Percentiles rank a stretch among this genome's conserved stretches.
phyloP scores from a whole-genome alignment of 1,139 yeast genomes.

The Magnusiomyces sp. region DNA sequence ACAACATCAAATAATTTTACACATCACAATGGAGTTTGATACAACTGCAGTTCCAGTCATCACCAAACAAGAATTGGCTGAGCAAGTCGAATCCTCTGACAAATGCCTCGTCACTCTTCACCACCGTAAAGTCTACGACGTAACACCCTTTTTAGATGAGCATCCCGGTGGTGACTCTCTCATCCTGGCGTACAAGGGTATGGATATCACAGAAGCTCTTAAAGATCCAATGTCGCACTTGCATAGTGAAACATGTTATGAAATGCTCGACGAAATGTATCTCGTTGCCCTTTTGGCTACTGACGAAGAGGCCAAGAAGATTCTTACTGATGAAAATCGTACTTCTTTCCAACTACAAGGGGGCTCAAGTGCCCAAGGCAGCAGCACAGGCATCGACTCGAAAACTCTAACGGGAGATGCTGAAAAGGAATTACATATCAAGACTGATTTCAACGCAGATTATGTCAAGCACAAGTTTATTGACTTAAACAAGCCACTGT shows the following conservation, averaged over 20 bases:
- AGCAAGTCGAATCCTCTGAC: slow-evolving; percentile 39
- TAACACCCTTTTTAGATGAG: slow-evolving; percentile 77
- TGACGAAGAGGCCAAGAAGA: slow-evolving; percentile 48
- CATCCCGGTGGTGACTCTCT: slow-evolving; percentile 88
- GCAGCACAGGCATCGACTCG: background rate
- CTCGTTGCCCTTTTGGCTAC: slow-evolving; percentile 57
- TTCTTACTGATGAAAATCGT: slow-evolving; percentile 32
- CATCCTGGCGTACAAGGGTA: slow-evolving; percentile 69
- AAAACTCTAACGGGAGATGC: slow-evolving; percentile 26
- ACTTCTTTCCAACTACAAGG: slow-evolving; percentile 20
- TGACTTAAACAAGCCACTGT: slow-evolving; percentile 73
- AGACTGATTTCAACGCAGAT: slow-evolving; percentile 71
- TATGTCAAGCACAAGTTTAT: slow-evolving; percentile 71
- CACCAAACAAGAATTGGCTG: slow-evolving; percentile 38
- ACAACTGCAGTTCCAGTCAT: slow-evolving; percentile 34
- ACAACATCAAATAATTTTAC: background rate
- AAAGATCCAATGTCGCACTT: slow-evolving; percentile 61
- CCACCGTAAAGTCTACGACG: slow-evolving; percentile 80
- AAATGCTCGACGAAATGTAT: slow-evolving; percentile 72
- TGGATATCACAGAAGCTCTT: slow-evolving; percentile 72
- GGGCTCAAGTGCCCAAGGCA: background rate
- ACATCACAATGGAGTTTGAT: background rate
- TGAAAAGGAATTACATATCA: slow-evolving; percentile 60
- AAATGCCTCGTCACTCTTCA: slow-evolving; percentile 68
- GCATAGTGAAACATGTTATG: slow-evolving; percentile 83